Percentiles rank a stretch among this genome's conserved stretches.
These are phyloP conservation scores for Boletus huronensis DNA, from an alignment of 768 basidiomycete genomes.

Conservation along the genomic window DNA sequence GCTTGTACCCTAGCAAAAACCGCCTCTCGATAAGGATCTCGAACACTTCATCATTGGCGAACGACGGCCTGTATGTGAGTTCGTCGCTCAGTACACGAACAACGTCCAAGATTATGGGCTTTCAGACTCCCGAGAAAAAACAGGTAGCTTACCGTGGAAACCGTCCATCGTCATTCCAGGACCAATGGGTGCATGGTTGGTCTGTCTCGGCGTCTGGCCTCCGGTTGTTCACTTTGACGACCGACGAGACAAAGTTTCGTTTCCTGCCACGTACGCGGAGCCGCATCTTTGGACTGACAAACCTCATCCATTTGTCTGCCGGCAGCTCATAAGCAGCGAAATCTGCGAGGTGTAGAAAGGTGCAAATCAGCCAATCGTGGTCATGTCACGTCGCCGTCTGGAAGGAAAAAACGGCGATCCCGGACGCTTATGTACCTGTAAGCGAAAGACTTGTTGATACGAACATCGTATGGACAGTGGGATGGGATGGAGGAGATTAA, in stretches of 20 bases:
- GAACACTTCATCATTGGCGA: neutral
- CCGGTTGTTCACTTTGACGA: neutral
- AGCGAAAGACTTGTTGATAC: neutral
- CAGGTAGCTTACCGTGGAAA: neutral
- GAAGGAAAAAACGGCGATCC: neutral
- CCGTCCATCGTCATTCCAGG: neutral
- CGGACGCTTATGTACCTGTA: conserved; percentile 2
- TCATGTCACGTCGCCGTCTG: neutral
- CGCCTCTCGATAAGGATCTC: conserved; percentile 7
- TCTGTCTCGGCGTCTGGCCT: neutral
- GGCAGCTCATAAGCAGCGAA: conserved; percentile 11
- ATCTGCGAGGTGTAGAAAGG: neutral
- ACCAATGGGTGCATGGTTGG: neutral
- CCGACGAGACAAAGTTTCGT: conserved; percentile 7
- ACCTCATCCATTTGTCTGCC: conserved; percentile 6
- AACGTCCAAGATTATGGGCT: neutral
- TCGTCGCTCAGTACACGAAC: neutral
- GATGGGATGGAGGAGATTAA: neutral
- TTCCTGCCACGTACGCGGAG: neutral
- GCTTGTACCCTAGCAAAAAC: conserved; percentile 9
- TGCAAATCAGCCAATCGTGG: neutral
- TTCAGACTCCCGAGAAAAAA: neutral
- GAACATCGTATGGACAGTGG: neutral
- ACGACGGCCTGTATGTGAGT: conserved; percentile 2
- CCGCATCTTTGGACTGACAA: conserved; percentile 6